These are phyloP conservation scores for Solanum pennellii DNA, from an alignment of 257 asterid genomes.

Conservation along the genomic window DNA sequence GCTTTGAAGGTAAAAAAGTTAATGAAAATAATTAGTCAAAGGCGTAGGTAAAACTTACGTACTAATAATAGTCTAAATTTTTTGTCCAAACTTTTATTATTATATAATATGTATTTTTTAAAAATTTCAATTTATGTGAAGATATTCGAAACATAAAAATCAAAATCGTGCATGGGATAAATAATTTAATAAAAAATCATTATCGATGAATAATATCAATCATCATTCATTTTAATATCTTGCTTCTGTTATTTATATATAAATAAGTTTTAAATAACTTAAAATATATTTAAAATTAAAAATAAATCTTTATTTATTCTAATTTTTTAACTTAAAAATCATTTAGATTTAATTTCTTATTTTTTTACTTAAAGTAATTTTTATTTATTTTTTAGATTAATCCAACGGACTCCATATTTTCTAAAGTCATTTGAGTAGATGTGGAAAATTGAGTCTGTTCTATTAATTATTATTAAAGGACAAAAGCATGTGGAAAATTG, in stretches of 20 bases:
- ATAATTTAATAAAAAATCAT: too few species aligned
- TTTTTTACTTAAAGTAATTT: too few species aligned
- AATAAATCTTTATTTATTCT: accelerated
- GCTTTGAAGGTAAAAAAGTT: background rate
- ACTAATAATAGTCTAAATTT: background rate
- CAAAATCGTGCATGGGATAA: too few species aligned
- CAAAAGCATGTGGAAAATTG: background rate
- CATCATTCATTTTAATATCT: too few species aligned
- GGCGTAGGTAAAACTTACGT: background rate
- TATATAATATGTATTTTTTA: too few species aligned
- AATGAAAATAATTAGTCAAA: background rate
- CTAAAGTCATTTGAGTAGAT: background rate
- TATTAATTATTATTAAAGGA: background rate
- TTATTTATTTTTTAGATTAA: too few species aligned
- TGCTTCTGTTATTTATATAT: background rate
- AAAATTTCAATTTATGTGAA: too few species aligned
- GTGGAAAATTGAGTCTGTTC: background rate
- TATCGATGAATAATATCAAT: too few species aligned
- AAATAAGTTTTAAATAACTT: too few species aligned
- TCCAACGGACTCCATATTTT: background rate
- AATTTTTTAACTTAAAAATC: too few species aligned
- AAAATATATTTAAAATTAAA: accelerated
- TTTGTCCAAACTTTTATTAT: background rate
- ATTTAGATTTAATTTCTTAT: too few species aligned
- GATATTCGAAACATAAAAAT: too few species aligned